phyloP scores from a whole-genome alignment of 305 asterid genomes.

The Salvia sclarea region DNA sequence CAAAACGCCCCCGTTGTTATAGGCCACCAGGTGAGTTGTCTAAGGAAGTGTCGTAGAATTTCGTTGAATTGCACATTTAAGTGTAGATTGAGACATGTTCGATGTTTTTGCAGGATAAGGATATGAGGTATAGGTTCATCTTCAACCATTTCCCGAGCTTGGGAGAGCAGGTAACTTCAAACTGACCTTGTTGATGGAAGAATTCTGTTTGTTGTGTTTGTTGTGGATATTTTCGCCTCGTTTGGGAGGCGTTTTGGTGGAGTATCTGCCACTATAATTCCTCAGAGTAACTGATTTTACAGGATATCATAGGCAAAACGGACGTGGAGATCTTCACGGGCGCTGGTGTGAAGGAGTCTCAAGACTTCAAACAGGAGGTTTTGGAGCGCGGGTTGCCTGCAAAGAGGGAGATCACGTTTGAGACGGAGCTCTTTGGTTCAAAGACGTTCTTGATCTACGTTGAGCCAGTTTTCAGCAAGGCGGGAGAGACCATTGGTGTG shows the following conservation, averaged over 20 bases:
- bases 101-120: constrained; percentile 62
- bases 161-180: constrained; percentile 52
- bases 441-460: constrained; percentile 69
- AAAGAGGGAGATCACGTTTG: constrained; percentile 92
- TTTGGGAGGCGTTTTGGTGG: not conserved
- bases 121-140: constrained; percentile 85
- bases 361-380: constrained; percentile 84
- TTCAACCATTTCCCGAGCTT: constrained; percentile 90
- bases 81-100: not conserved
- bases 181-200: not conserved
- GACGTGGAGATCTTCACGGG: constrained; percentile 84
- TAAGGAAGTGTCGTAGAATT: too few species aligned
- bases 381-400: constrained; percentile 73
- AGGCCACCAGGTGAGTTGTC: constrained; percentile 70
- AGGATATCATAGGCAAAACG: constrained; percentile 93
- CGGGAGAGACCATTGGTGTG: constrained; percentile 81
- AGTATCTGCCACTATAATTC: not conserved
- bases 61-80: too few species aligned
- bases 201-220: too few species aligned
- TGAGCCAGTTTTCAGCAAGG: constrained; percentile 80
- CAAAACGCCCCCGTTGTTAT: constrained; percentile 95
- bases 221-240: not conserved
- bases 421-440: constrained; percentile 75
- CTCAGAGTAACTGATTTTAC: constrained; percentile 34
- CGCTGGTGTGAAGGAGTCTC: constrained; percentile 92